Base-by-base conservation (phyloP, 208 protist species). In the Porcisia deanei region DNA sequence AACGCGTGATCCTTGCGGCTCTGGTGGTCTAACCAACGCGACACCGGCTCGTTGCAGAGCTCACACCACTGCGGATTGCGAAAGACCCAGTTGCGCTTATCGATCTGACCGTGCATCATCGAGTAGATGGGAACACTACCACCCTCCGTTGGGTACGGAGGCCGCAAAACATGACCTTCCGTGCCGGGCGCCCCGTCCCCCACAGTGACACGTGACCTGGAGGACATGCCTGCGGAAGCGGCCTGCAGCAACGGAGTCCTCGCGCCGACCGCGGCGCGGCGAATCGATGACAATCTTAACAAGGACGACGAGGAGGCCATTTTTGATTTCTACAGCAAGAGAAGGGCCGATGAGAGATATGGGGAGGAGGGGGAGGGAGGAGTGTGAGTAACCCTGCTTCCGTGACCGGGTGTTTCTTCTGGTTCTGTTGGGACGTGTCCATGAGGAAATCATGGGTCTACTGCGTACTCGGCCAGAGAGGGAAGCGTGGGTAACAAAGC, bases 1-100 rank as follows among this genome's bases (percentile, higher is more conserved):
- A 97, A 77, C 2, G 92, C 90, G 84, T 98, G 94, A 65, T 98
- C 94, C 72, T 97, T 96, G 52, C 93, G 85, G 57, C 94, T 89
- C 37, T 90, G 83, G 78, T 98, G 94, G 75, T 97, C 94, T 65
- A 94, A 80, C 94, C 94, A 98, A 22, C 93, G 71, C 41, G 81
- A 86, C 16, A 96, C 83, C 8, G 94, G 94, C 80, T 98, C 92
- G 73, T 90, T 92, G 91, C 94, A 98, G 47, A 98, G 81, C 69
- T 95, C 89, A 71, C 94, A 98, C 94, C 94, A 98, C 77, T 92
- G 75, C 30, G 91, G 84, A 67, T 93, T 96, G 41, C 89, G 84
- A 76, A 89, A 90, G 1, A 90, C 85, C 93, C 94, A 98, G 76
- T 94, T 89, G 30, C 94, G 91, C 74, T 95, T 95, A 72, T 96